Conservation (phyloP, 805 yeast species). For the Lachancea cidri region DNA sequence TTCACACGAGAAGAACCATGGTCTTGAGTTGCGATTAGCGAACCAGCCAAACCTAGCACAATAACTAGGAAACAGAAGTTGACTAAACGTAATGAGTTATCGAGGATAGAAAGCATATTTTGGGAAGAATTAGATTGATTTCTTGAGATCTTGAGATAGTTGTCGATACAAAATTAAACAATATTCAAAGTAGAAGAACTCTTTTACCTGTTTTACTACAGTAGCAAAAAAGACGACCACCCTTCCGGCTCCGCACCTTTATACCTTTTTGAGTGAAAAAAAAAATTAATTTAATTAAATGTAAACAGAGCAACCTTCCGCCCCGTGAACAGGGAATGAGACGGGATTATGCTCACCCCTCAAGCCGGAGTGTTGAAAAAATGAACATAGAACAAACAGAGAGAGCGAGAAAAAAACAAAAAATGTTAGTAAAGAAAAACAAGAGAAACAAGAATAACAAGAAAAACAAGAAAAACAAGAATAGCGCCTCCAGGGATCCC, state of each 20-base stretch:
- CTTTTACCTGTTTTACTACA: not conserved
- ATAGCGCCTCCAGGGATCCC: too few species aligned
- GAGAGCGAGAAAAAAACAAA: not conserved
- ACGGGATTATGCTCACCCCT: too few species aligned
- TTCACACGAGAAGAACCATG: conserved; percentile 68
- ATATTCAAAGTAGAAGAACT: too few species aligned
- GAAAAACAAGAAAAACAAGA: too few species aligned
- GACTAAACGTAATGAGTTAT: conserved; percentile 64
- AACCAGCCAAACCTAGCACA: conserved; percentile 82
- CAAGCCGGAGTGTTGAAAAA: too few species aligned
- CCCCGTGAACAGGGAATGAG: not conserved
- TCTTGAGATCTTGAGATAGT: too few species aligned
- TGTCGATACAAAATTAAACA: too few species aligned
- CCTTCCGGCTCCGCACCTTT: not conserved
- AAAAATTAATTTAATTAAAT: too few species aligned
- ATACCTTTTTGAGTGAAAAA: not conserved
- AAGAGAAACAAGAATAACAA: too few species aligned
- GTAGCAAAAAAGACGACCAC: not conserved
- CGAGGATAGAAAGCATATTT: conserved; percentile 64
- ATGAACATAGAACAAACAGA: not conserved
- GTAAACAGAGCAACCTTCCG: not conserved
- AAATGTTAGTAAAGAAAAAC: too few species aligned
- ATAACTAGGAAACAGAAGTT: conserved; percentile 75
- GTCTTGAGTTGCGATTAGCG: conserved; percentile 71
- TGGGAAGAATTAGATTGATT: too few species aligned